A percentile compares a stretch with the other conserved stretches of the same genome.
phyloP scores from a whole-genome alignment of 768 basidiomycete species.

The Trametes elegans region DNA sequence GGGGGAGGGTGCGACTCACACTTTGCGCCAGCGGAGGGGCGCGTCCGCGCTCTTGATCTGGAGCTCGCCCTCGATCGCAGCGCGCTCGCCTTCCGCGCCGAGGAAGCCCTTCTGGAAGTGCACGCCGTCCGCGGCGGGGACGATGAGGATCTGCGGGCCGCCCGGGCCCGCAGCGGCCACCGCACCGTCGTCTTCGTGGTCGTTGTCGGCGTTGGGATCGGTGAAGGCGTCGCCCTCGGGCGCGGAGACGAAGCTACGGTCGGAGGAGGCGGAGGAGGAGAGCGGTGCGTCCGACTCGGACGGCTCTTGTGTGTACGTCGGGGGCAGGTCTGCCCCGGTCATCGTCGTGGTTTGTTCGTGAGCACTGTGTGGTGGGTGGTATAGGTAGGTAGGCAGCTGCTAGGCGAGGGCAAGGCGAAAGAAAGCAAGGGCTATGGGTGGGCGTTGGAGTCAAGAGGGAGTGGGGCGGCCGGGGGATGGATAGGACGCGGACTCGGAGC shows the following conservation, averaged over 20 bases:
- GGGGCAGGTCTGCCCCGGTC: conserved; percentile 26
- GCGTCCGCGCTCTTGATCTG: conserved; percentile 70
- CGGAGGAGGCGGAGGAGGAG: conserved; percentile 8
- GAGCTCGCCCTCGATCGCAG: conserved; percentile 84
- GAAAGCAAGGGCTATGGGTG: not conserved
- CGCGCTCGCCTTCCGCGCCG: conserved; percentile 78
- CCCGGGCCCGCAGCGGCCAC: not conserved
- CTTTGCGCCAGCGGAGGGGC: conserved; percentile 57
- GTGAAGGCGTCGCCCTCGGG: conserved; percentile 7
- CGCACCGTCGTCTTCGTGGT: conserved; percentile 27
- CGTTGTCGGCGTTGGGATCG: not conserved
- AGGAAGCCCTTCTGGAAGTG: conserved; percentile 86
- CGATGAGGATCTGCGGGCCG: conserved; percentile 68
- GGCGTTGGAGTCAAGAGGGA: not conserved
- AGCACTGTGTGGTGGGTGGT: not conserved
- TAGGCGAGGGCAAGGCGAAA: not conserved
- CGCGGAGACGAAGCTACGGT: conserved; percentile 17
- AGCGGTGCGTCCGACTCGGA: conserved; percentile 13
- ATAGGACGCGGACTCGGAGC: not conserved
- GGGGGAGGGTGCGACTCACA: conserved; percentile 51
- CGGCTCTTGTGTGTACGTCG: conserved; percentile 27
- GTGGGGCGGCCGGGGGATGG: not conserved
- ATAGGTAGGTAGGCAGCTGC: not conserved
- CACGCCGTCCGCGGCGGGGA: conserved; percentile 65
- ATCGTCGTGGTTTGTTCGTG: not conserved